Percentiles rank a stretch among this genome's conserved stretches.
Conservation (phyloP, 1,284 basidiomycete genomes). For the Meira nashicola region DNA sequence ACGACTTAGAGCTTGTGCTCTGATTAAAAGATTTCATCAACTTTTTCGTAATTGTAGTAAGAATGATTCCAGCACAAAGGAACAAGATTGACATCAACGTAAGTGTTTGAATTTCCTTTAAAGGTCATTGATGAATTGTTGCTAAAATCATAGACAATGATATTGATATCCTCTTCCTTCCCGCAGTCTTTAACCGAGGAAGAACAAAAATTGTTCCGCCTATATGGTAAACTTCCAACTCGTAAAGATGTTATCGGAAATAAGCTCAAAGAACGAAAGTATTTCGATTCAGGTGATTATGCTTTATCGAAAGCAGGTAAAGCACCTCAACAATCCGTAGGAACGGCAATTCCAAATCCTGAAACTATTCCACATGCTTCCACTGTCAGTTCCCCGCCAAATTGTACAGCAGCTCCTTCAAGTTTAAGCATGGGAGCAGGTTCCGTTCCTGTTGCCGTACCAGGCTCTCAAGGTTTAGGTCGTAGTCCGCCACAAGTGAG, state of each 20-base stretch:
- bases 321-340: slow-evolving; percentile 76
- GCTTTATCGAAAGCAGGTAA: slow-evolving; percentile 91
- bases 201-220: slow-evolving; percentile 87
- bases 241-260: slow-evolving; percentile 88
- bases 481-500: slow-evolving; percentile 27
- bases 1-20: too few species aligned
- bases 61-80: slow-evolving; percentile 74
- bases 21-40: not conserved
- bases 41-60: slow-evolving; percentile 16
- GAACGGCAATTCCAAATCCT: slow-evolving; percentile 89
- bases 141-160: not conserved
- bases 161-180: not conserved
- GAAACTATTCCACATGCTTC: slow-evolving; percentile 59
- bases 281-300: slow-evolving; percentile 96
- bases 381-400: slow-evolving; percentile 31
- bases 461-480: slow-evolving; percentile 5
- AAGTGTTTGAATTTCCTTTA: slow-evolving; percentile 42
- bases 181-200: slow-evolving; percentile 75
- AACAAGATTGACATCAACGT: slow-evolving; percentile 90
- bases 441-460: slow-evolving; percentile 15
- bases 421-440: slow-evolving; percentile 2
- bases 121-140: slow-evolving; percentile 3
- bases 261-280: slow-evolving; percentile 97
- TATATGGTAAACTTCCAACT: slow-evolving; percentile 88
- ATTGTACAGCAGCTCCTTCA: slow-evolving; percentile 9